Base-by-base conservation (phyloP, 192 early-diverging fungal genomes). In the Backusella liffmaniae region DNA sequence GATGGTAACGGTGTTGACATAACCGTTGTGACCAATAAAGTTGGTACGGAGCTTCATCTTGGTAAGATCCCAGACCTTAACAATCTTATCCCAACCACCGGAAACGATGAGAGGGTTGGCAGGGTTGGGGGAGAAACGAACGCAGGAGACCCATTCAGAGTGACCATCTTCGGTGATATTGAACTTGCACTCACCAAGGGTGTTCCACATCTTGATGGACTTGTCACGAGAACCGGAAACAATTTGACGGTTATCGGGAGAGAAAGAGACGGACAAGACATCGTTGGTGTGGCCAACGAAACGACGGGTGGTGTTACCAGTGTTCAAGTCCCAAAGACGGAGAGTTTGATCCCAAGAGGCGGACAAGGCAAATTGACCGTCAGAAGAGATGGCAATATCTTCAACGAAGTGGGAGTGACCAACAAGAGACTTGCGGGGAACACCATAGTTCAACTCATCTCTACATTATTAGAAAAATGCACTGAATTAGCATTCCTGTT, bases 161-260 rank as follows among this genome's bases (percentile, higher is more conserved):
- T 99, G 98, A 79, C 94, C 94, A 78, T 98, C 95, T 80, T 98
- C 94, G 80, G 89, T 91, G 84, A 99, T 93, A 90, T 92, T 96
- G 92, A 91, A 95, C 94, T 99, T 99, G 96, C 97, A 98, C 88
- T 99, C 97, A 79, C 96, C 97, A 44, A 99, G 90, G 73, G 97
- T 99, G 94, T 99, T 98, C 98, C 98, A 99, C 84, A 99, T 89
- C 93, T 98, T 99, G 91, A 99, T 98, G 86, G 91, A 91, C 92
- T 96, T 97, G 89, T 99, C 98, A 84, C 96, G 94, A 79, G 96
- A 96, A 77, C 94, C 95, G 73, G 96, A 97, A 77, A 99, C 95
- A 82, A 99, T 98, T 90, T 98, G 97, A 82, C 97, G 94, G 94
- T 98, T 98, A 87, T 99, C 98, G 37, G 98, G 93, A 79, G 98